Evolutionary conservation across 768 basidiomycete species (phyloP).

Genomic region (Hypholoma sublateritium): DNA sequence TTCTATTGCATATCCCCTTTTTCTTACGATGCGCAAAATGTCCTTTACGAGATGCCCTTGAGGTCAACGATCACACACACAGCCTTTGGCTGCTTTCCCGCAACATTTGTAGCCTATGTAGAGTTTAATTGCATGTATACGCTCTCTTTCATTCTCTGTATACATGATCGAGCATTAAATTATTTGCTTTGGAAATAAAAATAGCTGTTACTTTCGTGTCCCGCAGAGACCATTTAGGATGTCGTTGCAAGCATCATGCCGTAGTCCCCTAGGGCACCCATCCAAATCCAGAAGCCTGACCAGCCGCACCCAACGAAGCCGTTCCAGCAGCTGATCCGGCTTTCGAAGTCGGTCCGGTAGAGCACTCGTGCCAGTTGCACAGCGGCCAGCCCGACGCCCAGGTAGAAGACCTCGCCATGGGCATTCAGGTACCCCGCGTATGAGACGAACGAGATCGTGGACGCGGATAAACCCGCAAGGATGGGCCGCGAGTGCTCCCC

Average conservation of each 20-base stretch:
- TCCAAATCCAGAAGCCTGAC: constrained; percentile 87
- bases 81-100: background rate
- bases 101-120: background rate
- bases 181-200: background rate
- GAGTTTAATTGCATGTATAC: constrained; percentile 1
- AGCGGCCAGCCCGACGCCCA: constrained; percentile 72
- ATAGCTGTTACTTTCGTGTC: background rate
- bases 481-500: constrained; percentile 74
- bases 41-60: background rate
- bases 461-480: constrained; percentile 68
- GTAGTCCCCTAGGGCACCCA: constrained; percentile 77
- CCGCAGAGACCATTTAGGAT: too few species aligned
- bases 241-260: constrained; percentile 25
- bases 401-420: constrained; percentile 76
- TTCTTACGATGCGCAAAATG: background rate
- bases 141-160: background rate
- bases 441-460: constrained; percentile 72
- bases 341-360: constrained; percentile 71
- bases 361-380: constrained; percentile 79
- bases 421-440: constrained; percentile 80
- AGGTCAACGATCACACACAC: background rate
- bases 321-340: constrained; percentile 80
- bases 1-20: constrained; percentile 5
- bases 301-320: constrained; percentile 88
- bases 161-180: constrained; percentile 1